phyloP scores from a whole-genome alignment of 2,329 filamentous ascomycete genomes.

The Aspergillus neotritici region DNA sequence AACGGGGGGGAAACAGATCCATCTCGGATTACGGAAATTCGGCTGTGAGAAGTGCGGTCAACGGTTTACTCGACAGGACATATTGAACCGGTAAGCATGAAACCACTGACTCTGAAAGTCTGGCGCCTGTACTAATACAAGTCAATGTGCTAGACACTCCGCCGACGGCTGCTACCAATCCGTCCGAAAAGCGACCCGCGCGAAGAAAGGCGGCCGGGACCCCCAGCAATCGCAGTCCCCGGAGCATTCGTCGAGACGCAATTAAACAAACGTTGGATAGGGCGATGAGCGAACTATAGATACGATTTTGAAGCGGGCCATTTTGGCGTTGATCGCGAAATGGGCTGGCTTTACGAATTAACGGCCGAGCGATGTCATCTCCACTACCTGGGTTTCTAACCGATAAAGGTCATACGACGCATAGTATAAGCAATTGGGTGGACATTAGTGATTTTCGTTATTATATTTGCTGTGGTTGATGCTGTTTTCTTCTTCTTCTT shows the following conservation, averaged over 20 bases:
- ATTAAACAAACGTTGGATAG: not conserved
- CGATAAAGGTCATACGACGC: not conserved
- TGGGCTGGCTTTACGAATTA: not conserved
- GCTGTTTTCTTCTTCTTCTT: slow-evolving; percentile 1
- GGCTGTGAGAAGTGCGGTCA: slow-evolving; percentile 65
- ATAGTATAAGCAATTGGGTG: too few species aligned
- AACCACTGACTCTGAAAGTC: too few species aligned
- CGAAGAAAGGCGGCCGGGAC: not conserved
- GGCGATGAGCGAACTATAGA: not conserved
- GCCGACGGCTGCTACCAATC: slow-evolving; percentile 13
- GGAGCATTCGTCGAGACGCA: too few species aligned
- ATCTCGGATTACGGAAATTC: slow-evolving; percentile 66
- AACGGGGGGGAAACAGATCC: slow-evolving; percentile 59
- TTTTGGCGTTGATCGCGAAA: slow-evolving; percentile 7
- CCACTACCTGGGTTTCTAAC: slow-evolving; percentile 1
- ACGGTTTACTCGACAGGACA: slow-evolving; percentile 74
- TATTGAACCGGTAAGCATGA: slow-evolving; percentile 63
- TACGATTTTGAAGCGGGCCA: not conserved
- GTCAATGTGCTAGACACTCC: slow-evolving; percentile 9
- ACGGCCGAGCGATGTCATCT: slow-evolving; percentile 2
- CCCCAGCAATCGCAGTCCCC: not conserved
- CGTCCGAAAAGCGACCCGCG: too few species aligned
- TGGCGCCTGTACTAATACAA: not conserved
- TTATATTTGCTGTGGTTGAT: too few species aligned
- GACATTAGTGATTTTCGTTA: too few species aligned